These are phyloP conservation scores for Cicer chorassanicum DNA, from an alignment of 306 rosid species.

Conservation along the genomic window DNA sequence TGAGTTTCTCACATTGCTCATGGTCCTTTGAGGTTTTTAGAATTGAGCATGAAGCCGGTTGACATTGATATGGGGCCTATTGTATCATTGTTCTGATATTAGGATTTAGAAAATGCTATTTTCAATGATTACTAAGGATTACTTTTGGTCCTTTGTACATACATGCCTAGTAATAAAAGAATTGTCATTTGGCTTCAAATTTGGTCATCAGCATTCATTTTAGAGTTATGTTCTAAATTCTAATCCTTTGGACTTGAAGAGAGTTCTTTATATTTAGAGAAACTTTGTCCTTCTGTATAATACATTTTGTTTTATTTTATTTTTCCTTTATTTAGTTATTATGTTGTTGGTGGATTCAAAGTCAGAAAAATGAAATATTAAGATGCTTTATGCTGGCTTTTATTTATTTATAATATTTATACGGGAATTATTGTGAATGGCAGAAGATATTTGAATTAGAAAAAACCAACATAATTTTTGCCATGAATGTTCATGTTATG, in stretches of 20 bases:
- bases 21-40: conserved; percentile 39
- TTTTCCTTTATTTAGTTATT: too few species aligned
- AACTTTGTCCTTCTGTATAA: too few species aligned
- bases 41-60: conserved; percentile 38
- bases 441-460: background rate
- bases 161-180: conserved; percentile 47
- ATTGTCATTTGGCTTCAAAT: conserved; percentile 39
- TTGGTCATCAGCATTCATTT: conserved; percentile 37
- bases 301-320: too few species aligned
- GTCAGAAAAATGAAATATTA: too few species aligned
- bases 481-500: background rate
- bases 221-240: background rate
- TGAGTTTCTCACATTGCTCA: conserved; percentile 42
- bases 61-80: conserved; percentile 42
- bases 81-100: conserved; percentile 35
- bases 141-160: conserved; percentile 54
- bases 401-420: background rate
- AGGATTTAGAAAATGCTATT: conserved; percentile 12
- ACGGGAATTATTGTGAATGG: background rate
- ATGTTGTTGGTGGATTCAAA: too few species aligned
- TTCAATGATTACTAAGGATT: conserved; percentile 38
- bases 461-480: too few species aligned
- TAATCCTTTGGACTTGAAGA: background rate
- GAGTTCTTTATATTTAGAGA: too few species aligned
- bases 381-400: too few species aligned